Percentiles rank a stretch among this genome's conserved stretches.
phyloP scores from a whole-genome alignment of 148 eudicot species.

The Silene conica region DNA sequence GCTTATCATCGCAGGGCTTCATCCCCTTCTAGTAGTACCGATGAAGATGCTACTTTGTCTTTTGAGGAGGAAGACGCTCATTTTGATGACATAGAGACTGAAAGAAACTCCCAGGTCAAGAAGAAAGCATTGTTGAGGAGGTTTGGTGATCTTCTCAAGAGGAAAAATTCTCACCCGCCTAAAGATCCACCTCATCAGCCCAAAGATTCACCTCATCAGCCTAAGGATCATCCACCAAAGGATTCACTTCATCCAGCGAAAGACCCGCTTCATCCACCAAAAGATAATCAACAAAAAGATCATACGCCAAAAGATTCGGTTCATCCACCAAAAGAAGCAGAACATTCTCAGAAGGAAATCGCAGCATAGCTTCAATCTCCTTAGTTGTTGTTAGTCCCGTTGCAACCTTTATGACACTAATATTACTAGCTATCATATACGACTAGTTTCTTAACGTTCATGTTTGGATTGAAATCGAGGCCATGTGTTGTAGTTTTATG shows the following conservation, averaged over 20 bases:
- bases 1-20: conserved; percentile 23
- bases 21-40: conserved; percentile 26
- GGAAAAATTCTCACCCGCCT: conserved; percentile 28
- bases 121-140: conserved; percentile 45
- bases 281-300: not conserved
- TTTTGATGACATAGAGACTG: conserved; percentile 41
- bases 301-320: conserved; percentile 17
- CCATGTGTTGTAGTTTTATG: conserved; percentile 6
- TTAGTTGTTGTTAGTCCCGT: not conserved
- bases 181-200: conserved; percentile 10
- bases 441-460: conserved; percentile 8
- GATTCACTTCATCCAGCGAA: conserved; percentile 8
- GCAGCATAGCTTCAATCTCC: conserved; percentile 15
- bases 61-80: conserved; percentile 43
- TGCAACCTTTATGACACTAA: not conserved
- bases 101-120: conserved; percentile 37
- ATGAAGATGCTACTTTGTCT: conserved; percentile 29
- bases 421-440: not conserved
- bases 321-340: conserved; percentile 14
- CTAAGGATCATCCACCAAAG: conserved; percentile 2
- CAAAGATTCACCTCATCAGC: not conserved
- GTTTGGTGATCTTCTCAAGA: conserved; percentile 54
- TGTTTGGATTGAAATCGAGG: conserved; percentile 3
- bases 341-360: conserved; percentile 26
- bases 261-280: not conserved